These are phyloP conservation scores for Metschnikowia baotianmanensis DNA, from an alignment of 805 yeast species.

Conservation along the genomic window DNA sequence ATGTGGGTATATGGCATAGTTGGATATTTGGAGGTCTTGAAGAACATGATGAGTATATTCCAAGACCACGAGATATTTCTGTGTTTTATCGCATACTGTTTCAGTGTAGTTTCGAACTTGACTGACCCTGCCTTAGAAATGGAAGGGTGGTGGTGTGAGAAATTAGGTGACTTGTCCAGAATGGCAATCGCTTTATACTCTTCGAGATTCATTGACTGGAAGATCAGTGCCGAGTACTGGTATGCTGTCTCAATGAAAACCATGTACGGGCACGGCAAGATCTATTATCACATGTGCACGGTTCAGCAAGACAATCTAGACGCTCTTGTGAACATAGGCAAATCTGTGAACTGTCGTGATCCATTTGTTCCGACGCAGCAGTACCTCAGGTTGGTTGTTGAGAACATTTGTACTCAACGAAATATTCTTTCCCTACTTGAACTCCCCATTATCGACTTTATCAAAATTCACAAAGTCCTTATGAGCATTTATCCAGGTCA, in stretches of 20 bases:
- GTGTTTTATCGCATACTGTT: slow-evolving; percentile 71
- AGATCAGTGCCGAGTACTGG: slow-evolving; percentile 80
- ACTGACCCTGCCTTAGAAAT: slow-evolving; percentile 55
- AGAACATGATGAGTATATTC: slow-evolving; percentile 69
- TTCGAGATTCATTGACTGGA: slow-evolving; percentile 82
- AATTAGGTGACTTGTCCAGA: slow-evolving; percentile 79
- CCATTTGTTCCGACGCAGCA: slow-evolving; percentile 83
- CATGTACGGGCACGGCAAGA: slow-evolving; percentile 79
- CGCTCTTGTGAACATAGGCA: slow-evolving; percentile 77
- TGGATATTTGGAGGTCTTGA: slow-evolving; percentile 72
- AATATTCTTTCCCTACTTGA: slow-evolving; percentile 58
- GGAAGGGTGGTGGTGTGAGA: slow-evolving; percentile 80
- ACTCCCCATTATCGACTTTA: slow-evolving; percentile 58
- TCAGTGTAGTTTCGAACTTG: slow-evolving; percentile 54
- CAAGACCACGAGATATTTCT: slow-evolving; percentile 77
- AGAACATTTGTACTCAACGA: slow-evolving; percentile 68
- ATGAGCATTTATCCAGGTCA: slow-evolving; percentile 44
- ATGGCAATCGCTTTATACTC: slow-evolving; percentile 87
- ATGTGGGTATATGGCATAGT: slow-evolving; percentile 87
- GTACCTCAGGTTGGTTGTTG: slow-evolving; percentile 73
- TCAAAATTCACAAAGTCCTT: slow-evolving; percentile 66
- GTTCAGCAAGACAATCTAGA: slow-evolving; percentile 76
- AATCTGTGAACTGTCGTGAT: slow-evolving; percentile 74
- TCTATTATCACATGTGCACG: slow-evolving; percentile 84
- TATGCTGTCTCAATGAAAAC: slow-evolving; percentile 69